phyloP scores from a whole-genome alignment of 495 filamentous ascomycete species.

The Chlorociboria aeruginascens region DNA sequence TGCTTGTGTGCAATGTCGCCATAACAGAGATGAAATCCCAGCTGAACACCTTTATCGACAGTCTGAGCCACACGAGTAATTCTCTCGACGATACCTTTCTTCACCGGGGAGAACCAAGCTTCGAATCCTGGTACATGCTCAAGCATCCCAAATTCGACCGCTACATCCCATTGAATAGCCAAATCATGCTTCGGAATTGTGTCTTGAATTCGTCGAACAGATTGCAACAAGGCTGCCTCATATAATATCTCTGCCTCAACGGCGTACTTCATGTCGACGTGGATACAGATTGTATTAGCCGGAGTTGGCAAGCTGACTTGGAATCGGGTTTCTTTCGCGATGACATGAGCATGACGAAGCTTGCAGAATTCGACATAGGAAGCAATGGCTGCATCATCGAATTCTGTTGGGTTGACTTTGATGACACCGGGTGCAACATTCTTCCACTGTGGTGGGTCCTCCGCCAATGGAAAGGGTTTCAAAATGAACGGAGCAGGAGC shows the following conservation, averaged over 20 bases:
- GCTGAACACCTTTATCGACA: slow-evolving; percentile 23
- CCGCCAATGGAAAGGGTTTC: neutral
- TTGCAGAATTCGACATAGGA: slow-evolving; percentile 25
- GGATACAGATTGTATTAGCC: slow-evolving; percentile 19
- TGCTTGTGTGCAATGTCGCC: slow-evolving; percentile 30
- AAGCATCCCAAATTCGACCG: slow-evolving; percentile 24
- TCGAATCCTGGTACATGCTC: slow-evolving; percentile 21
- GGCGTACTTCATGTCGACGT: slow-evolving; percentile 20
- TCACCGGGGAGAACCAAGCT: slow-evolving; percentile 24
- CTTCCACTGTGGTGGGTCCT: neutral
- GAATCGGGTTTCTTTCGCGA: slow-evolving; percentile 24
- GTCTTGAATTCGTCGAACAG: slow-evolving; percentile 23
- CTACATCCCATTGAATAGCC: slow-evolving; percentile 32
- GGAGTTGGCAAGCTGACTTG: slow-evolving; percentile 29
- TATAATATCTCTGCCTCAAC: slow-evolving; percentile 28
- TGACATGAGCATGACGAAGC: slow-evolving; percentile 20
- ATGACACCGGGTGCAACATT: slow-evolving; percentile 13
- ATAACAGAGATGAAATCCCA: slow-evolving; percentile 36
- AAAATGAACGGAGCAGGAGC: slow-evolving; percentile 11
- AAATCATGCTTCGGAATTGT: slow-evolving; percentile 29
- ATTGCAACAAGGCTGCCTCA: slow-evolving; percentile 23
- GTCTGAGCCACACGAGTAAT: slow-evolving; percentile 17
- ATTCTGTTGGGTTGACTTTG: slow-evolving; percentile 22
- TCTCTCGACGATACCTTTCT: slow-evolving; percentile 26
- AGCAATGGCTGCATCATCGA: slow-evolving; percentile 24